These are phyloP conservation scores for Blastobotrys aristatus DNA, from an alignment of 1,139 yeast genomes.

Conservation along the genomic window DNA sequence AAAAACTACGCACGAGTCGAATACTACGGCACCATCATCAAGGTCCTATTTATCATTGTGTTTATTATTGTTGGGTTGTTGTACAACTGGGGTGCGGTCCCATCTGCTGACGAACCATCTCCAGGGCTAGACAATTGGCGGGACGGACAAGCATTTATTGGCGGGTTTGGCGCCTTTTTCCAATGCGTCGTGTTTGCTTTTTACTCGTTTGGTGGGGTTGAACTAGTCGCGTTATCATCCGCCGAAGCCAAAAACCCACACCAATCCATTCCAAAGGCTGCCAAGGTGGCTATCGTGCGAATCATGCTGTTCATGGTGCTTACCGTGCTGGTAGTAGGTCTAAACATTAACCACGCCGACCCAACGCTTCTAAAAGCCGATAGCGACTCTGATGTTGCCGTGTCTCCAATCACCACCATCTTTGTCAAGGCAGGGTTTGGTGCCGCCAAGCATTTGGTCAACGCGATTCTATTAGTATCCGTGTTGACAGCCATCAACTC, in stretches of 20 bases:
- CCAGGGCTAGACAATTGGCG: conserved; percentile 17
- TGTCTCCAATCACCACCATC: conserved; percentile 58
- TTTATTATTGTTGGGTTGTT: conserved; percentile 45
- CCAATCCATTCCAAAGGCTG: conserved; percentile 36
- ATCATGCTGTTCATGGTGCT: conserved; percentile 38
- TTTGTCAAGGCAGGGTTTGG: conserved; percentile 50
- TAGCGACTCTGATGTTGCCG: conserved; percentile 33
- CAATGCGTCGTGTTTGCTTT: conserved; percentile 57
- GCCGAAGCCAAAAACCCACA: conserved; percentile 47
- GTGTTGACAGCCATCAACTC: conserved; percentile 53
- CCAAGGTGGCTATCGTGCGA: conserved; percentile 37
- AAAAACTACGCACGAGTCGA: conserved; percentile 36
- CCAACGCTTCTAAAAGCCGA: conserved; percentile 39
- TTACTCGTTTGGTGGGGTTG: conserved; percentile 51
- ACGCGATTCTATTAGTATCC: conserved; percentile 48
- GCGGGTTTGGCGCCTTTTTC: conserved; percentile 60
- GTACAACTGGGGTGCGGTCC: conserved; percentile 44
- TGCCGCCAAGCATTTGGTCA: conserved; percentile 35
- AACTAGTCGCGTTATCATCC: conserved; percentile 46
- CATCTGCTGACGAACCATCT: conserved; percentile 22
- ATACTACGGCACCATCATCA: conserved; percentile 39
- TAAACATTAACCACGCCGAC: conserved; percentile 44
- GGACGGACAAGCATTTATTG: conserved; percentile 26
- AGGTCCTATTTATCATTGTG: conserved; percentile 43
- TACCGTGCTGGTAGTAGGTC: conserved; percentile 45